Base-by-base conservation (phyloP, 805 yeast species). In the Jamesozyma hellenica region DNA sequence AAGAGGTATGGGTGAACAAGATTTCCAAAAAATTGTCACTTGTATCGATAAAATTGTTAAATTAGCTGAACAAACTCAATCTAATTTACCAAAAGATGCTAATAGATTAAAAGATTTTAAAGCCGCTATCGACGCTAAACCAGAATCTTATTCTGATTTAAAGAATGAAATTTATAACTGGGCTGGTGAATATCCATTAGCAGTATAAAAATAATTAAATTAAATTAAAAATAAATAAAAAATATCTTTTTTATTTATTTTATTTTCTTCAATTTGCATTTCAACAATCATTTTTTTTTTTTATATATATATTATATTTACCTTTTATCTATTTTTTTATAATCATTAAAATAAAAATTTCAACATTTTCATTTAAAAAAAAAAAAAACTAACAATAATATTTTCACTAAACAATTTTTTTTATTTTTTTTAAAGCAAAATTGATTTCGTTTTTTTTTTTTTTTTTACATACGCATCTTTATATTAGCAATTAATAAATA, bases 31-130 rank as follows among this genome's bases (percentile, higher is more conserved):
- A 58, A 82, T 90, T 54, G 95, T 79, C 39, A 68, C 71, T 49
- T 88, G 78, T 74, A 83, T 85, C 64, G 87, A 81, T 70, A 68
- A 65, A 54, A 86, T 94, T 33, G 90, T 87, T 46, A 60, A 70
- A 52, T 77, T 77, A 59, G 87, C 96, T 43, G 74, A 73, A 62
- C 71, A 74, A 49, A 71, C 82, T 50, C 97, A 92, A 72, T 66
- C 71, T 42, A 67, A 72, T 48, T 75, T 90, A 59, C 96, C 97
- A 60, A 75, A 75, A 67, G 95, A 84, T 47, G 95, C 95, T 45
- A 88, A 88, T 75, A 87, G 79, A 70, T 79, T 92, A 63, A 90
- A 86, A 74, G 97, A 92, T 66, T 92, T 87, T 78, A 92, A 90
- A 74, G 79, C 79, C 52, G 75, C 75, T 61, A 77, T 86, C 49